Conservation (phyloP, 208 protist species). For the Strigomonas culicis region DNA sequence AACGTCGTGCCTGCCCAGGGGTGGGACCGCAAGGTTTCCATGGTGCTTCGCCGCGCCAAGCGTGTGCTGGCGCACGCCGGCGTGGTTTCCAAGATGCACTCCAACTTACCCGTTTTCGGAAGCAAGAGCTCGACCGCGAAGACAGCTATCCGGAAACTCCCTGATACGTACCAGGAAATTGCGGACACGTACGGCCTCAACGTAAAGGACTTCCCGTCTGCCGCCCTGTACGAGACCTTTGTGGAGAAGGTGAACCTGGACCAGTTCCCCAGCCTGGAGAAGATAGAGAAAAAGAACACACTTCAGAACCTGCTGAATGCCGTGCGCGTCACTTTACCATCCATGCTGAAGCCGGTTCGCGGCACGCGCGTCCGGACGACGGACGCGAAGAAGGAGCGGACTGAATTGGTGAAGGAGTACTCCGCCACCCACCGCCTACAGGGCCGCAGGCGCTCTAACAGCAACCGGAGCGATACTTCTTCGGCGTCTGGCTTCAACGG, state of each 20-base stretch:
- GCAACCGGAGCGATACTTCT: neutral
- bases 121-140: slow-evolving; percentile 62
- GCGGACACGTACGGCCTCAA: slow-evolving; percentile 58
- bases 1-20: slow-evolving; percentile 74
- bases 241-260: slow-evolving; percentile 67
- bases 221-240: slow-evolving; percentile 37
- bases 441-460: slow-evolving; percentile 22
- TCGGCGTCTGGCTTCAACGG: neutral
- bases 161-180: slow-evolving; percentile 52
- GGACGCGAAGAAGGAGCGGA: slow-evolving; percentile 26
- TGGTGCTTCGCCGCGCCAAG: slow-evolving; percentile 86
- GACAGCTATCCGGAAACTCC: slow-evolving; percentile 50
- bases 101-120: slow-evolving; percentile 72
- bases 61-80: slow-evolving; percentile 83
- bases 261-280: slow-evolving; percentile 51
- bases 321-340: slow-evolving; percentile 55
- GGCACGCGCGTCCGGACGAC: neutral
- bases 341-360: slow-evolving; percentile 46
- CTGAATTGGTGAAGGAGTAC: slow-evolving; percentile 47
- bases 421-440: slow-evolving; percentile 27
- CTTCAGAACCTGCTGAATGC: slow-evolving; percentile 40
- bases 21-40: slow-evolving; percentile 88
- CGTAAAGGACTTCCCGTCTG: slow-evolving; percentile 47
- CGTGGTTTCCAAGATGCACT: slow-evolving; percentile 68
- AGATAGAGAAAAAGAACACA: slow-evolving; percentile 59